Evolutionary conservation across 1,139 yeast genomes (phyloP).

Genomic region (Protomyces lactucae-debilis): DNA sequence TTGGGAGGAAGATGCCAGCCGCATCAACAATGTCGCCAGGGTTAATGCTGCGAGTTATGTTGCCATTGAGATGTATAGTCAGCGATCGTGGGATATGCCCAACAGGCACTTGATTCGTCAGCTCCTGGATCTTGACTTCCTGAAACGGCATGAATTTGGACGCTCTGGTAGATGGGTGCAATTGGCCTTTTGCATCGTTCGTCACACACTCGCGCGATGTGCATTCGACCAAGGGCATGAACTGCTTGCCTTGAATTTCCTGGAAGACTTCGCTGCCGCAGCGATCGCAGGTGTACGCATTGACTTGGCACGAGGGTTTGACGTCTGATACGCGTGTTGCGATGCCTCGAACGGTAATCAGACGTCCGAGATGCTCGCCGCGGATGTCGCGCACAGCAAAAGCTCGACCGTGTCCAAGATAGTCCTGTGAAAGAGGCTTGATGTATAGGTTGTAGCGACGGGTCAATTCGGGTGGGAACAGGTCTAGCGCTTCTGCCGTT

Average conservation of each 20-base stretch:
- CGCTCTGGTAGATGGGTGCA: slow-evolving; percentile 91
- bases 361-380: slow-evolving; percentile 76
- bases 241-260: slow-evolving; percentile 79
- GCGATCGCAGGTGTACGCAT: slow-evolving; percentile 94
- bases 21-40: slow-evolving; percentile 96
- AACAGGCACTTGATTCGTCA: slow-evolving; percentile 93
- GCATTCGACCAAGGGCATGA: slow-evolving; percentile 82
- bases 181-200: slow-evolving; percentile 80
- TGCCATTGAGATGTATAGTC: slow-evolving; percentile 81
- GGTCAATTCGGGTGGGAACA: slow-evolving; percentile 80
- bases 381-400: slow-evolving; percentile 85
- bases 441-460: slow-evolving; percentile 84
- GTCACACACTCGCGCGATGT: slow-evolving; percentile 71
- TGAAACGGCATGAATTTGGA: slow-evolving; percentile 93
- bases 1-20: slow-evolving; percentile 85
- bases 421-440: slow-evolving; percentile 59
- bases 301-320: slow-evolving; percentile 83
- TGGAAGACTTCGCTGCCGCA: slow-evolving; percentile 97
- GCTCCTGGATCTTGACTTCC: slow-evolving; percentile 89
- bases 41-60: slow-evolving; percentile 73
- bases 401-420: slow-evolving; percentile 49
- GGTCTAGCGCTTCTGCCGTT: slow-evolving; percentile 35
- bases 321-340: slow-evolving; percentile 95
- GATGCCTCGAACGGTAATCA: slow-evolving; percentile 88
- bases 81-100: slow-evolving; percentile 94